A percentile compares a stretch with the other conserved stretches of the same genome.
These are phyloP conservation scores for Xylaria hypoxylon DNA, from an alignment of 2,329 filamentous ascomycete genomes.

Conservation along the genomic window DNA sequence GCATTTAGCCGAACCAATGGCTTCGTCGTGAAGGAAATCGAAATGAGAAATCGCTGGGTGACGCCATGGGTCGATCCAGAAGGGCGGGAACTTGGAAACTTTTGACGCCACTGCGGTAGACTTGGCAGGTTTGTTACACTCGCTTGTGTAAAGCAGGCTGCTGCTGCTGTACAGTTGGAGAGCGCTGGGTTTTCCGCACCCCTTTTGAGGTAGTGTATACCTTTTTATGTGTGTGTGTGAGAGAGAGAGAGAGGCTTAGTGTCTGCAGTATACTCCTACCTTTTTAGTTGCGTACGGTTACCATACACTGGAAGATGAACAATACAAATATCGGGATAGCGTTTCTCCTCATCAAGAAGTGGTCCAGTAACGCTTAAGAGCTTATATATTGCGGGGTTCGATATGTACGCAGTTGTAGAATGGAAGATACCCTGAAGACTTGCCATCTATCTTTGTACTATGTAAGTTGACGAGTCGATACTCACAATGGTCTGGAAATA, in stretches of 20 bases:
- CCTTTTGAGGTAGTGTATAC: neutral
- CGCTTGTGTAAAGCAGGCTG: slow-evolving; percentile 22
- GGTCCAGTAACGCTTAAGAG: slow-evolving; percentile 6
- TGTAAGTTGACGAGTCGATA: slow-evolving; percentile 7
- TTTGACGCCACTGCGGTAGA: slow-evolving; percentile 25
- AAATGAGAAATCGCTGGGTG: slow-evolving; percentile 37
- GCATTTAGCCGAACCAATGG: slow-evolving; percentile 40
- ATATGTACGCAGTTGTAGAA: neutral
- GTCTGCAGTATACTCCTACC: neutral
- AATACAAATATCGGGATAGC: neutral
- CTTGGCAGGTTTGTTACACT: slow-evolving; percentile 13
- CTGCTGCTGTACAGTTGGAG: slow-evolving; percentile 1
- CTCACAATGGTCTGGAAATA: slow-evolving; percentile 8
- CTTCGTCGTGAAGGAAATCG: slow-evolving; percentile 21
- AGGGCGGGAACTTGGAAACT: slow-evolving; percentile 37
- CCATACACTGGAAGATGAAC: neutral
- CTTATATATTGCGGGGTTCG: slow-evolving; percentile 25
- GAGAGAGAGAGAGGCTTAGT: slow-evolving; percentile 13
- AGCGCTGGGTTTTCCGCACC: slow-evolving; percentile 15
- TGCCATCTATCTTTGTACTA: neutral
- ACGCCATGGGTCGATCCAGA: slow-evolving; percentile 40
- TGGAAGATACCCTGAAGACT: neutral
- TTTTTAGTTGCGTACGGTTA: neutral
- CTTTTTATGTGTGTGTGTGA: no score
- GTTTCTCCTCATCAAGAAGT: slow-evolving; percentile 5